Conservation (phyloP, 306 rosid genomes). For the Psophocarpus tetragonolobus region DNA sequence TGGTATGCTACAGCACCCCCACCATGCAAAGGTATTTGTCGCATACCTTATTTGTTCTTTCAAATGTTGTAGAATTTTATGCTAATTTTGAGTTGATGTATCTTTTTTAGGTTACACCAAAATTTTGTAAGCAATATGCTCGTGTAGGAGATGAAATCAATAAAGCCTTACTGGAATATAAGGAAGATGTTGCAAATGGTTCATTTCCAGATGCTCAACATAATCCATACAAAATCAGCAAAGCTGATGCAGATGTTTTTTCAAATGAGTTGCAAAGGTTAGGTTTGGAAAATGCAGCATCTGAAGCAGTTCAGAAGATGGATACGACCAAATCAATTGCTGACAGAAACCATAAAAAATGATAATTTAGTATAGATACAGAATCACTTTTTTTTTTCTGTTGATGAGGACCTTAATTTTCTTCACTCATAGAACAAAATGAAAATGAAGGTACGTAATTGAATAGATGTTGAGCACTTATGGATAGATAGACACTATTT, state of each 20-base stretch:
- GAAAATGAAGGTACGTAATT: neutral
- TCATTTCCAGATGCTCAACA: no score
- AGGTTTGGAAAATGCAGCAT: slow-evolving; percentile 73
- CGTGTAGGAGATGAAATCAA: no score
- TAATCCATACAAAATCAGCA: slow-evolving; percentile 32
- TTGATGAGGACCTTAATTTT: neutral
- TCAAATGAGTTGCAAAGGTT: slow-evolving; percentile 62
- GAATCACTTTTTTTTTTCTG: neutral
- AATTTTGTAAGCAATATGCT: no score
- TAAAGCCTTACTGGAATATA: no score
- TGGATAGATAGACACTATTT: neutral
- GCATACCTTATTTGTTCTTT: no score
- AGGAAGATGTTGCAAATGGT: no score
- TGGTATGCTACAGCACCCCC: slow-evolving; percentile 34
- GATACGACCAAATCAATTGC: slow-evolving; percentile 25
- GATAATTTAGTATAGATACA: slow-evolving; percentile 6
- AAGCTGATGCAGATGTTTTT: slow-evolving; percentile 54
- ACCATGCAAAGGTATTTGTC: no score
- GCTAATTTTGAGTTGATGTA: no score
- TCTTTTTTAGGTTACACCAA: no score
- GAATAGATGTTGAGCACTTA: neutral
- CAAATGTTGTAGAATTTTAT: no score
- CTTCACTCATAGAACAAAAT: slow-evolving; percentile 1
- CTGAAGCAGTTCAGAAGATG: slow-evolving; percentile 66
- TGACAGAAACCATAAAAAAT: slow-evolving; percentile 29